A percentile compares a stretch with the other conserved stretches of the same genome.
These are phyloP conservation scores for Candida saitoana DNA, from an alignment of 805 yeast genomes.

Conservation along the genomic window DNA sequence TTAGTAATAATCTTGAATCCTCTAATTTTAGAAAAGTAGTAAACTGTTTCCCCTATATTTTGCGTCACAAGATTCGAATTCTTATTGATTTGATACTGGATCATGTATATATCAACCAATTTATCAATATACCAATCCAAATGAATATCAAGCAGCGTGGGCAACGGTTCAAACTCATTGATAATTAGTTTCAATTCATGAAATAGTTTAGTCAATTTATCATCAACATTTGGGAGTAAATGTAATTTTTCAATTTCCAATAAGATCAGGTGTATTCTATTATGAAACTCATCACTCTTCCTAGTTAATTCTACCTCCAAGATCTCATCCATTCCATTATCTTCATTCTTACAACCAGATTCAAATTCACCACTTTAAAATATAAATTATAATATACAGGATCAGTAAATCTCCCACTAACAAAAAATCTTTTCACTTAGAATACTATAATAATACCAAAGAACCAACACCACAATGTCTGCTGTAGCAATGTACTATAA, in stretches of 20 bases:
- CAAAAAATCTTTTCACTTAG: background rate
- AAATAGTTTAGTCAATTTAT: background rate
- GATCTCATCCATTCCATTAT: conserved; percentile 11
- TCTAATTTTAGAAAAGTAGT: conserved; percentile 60
- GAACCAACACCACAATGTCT: conserved; percentile 1
- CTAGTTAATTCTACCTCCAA: conserved; percentile 11
- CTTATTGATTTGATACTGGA: conserved; percentile 1
- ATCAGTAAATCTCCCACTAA: too few relatives aligned
- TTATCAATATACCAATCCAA: conserved; percentile 30
- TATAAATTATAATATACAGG: conserved; percentile 1
- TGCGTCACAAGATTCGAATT: conserved; percentile 5
- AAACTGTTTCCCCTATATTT: conserved; percentile 41
- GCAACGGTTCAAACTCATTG: conserved; percentile 51
- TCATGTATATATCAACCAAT: conserved; percentile 25
- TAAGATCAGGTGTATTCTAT: conserved; percentile 7
- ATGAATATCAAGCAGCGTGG: conserved; percentile 45
- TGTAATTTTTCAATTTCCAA: background rate
- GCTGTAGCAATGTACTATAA: conserved; percentile 35
- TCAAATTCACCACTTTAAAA: too few relatives aligned
- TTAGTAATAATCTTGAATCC: conserved; percentile 59
- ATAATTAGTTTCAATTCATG: conserved; percentile 16
- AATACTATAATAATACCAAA: background rate
- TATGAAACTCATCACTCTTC: conserved; percentile 15
- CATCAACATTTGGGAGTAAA: background rate
- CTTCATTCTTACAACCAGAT: background rate